These are phyloP conservation scores for Yarrowia alimentaria DNA, from an alignment of 805 yeast species.

Conservation along the genomic window DNA sequence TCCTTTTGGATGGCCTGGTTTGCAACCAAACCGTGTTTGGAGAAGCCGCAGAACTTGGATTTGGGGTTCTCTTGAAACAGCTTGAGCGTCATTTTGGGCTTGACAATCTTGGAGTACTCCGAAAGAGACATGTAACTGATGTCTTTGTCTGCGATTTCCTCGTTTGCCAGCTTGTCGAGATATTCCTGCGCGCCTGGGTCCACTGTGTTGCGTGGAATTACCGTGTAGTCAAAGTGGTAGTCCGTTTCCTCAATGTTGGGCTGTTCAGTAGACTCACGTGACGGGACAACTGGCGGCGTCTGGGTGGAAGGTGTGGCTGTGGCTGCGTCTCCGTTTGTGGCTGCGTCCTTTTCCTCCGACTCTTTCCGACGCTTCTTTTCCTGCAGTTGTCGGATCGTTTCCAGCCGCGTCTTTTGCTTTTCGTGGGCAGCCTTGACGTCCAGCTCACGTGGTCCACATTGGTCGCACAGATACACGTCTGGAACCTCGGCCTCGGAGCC, in stretches of 20 bases:
- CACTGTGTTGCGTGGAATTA: conserved; percentile 13
- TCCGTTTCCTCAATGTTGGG: conserved; percentile 18
- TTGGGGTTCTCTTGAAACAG: conserved; percentile 59
- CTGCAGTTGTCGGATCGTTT: conserved; percentile 14
- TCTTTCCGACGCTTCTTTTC: conserved; percentile 22
- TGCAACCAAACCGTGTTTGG: conserved; percentile 62
- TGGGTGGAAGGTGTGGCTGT: conserved; percentile 19
- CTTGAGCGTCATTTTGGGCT: conserved; percentile 49
- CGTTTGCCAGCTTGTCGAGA: conserved; percentile 9
- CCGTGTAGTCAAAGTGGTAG: conserved; percentile 23
- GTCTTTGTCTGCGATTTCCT: conserved; percentile 27
- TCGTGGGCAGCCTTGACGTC: conserved; percentile 47
- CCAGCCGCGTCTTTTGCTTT: conserved; percentile 40
- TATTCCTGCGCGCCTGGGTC: conserved; percentile 8
- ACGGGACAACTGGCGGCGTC: background rate
- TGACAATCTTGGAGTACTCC: conserved; percentile 32
- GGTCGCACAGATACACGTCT: conserved; percentile 75
- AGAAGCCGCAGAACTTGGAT: conserved; percentile 58
- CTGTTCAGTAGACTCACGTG: conserved; percentile 24
- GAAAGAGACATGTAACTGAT: conserved; percentile 29
- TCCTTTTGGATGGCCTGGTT: conserved; percentile 45
- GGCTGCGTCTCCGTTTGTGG: conserved; percentile 13
- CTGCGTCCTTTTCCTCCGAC: conserved; percentile 20
- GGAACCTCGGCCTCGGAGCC: conserved; percentile 71
- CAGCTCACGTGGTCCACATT: conserved; percentile 56